phyloP scores from a whole-genome alignment of 768 basidiomycete species.

The Trametes villosa region DNA sequence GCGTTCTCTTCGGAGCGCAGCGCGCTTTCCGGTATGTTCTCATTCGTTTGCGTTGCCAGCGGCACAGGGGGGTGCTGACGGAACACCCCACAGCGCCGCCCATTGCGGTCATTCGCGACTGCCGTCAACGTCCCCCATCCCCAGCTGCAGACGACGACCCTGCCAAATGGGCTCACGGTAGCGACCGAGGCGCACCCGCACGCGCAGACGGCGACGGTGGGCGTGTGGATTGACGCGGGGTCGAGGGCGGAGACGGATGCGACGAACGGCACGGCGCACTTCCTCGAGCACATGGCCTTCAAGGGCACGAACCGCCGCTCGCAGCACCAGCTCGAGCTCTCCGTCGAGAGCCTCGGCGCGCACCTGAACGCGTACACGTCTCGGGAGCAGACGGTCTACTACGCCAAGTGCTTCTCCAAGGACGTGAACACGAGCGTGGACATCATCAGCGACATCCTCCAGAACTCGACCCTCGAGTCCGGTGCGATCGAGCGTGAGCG shows the following conservation, averaged over 20 bases:
- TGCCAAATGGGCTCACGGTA: conserved; percentile 93
- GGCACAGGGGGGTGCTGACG: background rate
- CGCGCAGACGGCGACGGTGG: conserved; percentile 97
- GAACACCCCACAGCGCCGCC: conserved; percentile 38
- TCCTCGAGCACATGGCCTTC: conserved; percentile 99
- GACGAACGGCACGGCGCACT: conserved; percentile 97
- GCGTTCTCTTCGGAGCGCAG: conserved; percentile 44
- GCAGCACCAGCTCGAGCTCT: conserved; percentile 91
- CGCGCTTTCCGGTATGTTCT: conserved; percentile 42
- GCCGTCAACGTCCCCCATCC: conserved; percentile 68
- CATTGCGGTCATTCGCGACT: conserved; percentile 76
- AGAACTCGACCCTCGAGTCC: conserved; percentile 92
- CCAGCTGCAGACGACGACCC: conserved; percentile 87
- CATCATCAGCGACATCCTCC: conserved; percentile 97
- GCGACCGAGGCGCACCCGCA: conserved; percentile 90
- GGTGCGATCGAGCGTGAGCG: conserved; percentile 92
- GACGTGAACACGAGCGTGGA: conserved; percentile 91
- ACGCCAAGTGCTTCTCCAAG: conserved; percentile 97
- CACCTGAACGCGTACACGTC: conserved; percentile 99
- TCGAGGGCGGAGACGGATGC: conserved; percentile 94
- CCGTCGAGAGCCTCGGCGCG: conserved; percentile 97
- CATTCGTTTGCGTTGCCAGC: background rate
- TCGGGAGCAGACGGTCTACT: conserved; percentile 98
- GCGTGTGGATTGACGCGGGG: conserved; percentile 99
- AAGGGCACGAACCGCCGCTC: conserved; percentile 90